These are phyloP conservation scores for Aureoboletus auriporus DNA, from an alignment of 768 basidiomycete species.

Conservation along the genomic window DNA sequence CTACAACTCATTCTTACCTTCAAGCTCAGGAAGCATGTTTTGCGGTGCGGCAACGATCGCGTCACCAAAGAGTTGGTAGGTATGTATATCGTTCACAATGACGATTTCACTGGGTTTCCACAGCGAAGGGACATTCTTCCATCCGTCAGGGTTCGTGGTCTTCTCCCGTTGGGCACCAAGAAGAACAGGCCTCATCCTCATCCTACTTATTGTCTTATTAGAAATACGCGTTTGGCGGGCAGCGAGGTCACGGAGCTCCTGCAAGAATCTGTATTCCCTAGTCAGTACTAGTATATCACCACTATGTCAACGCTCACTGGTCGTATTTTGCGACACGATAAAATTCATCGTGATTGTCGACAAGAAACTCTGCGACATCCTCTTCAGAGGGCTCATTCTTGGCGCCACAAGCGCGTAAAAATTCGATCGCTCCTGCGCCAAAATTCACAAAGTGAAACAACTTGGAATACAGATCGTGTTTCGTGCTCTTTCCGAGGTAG, in stretches of 20 bases:
- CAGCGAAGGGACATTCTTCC: conserved; percentile 56
- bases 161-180: conserved; percentile 39
- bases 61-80: conserved; percentile 70
- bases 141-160: conserved; percentile 57
- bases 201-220: conserved; percentile 43
- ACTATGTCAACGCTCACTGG: conserved; percentile 44
- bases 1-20: conserved; percentile 42
- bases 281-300: not conserved
- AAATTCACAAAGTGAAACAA: conserved; percentile 88
- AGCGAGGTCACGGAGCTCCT: conserved; percentile 77
- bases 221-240: conserved; percentile 53
- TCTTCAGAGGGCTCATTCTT: conserved; percentile 78
- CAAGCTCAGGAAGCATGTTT: conserved; percentile 87
- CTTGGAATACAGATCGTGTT: conserved; percentile 62
- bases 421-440: conserved; percentile 69
- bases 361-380: conserved; percentile 64
- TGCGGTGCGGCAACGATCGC: conserved; percentile 72
- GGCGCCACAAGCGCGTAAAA: conserved; percentile 80
- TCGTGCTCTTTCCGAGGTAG: conserved; percentile 51
- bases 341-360: conserved; percentile 63
- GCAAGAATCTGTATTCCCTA: conserved; percentile 53
- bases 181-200: conserved; percentile 66
- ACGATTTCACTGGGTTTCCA: conserved; percentile 63
- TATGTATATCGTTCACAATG: conserved; percentile 78
- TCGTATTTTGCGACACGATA: conserved; percentile 62